phyloP scores from a whole-genome alignment of 495 filamentous ascomycete genomes.

The Penicillium bialowiezense region DNA sequence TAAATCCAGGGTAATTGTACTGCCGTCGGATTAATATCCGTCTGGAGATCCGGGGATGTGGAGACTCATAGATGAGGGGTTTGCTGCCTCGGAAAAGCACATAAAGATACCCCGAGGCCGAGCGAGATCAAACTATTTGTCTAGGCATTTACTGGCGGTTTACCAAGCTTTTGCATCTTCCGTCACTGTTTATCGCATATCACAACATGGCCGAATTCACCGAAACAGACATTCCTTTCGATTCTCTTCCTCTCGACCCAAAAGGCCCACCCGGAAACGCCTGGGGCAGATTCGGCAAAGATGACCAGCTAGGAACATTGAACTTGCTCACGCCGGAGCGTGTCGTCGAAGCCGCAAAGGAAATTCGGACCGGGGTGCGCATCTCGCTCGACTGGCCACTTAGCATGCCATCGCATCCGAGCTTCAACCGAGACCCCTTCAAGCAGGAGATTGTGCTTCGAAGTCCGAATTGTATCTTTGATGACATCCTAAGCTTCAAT shows the following conservation, averaged over 20 bases:
- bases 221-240: constrained; percentile 28
- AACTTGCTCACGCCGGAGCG: constrained; percentile 52
- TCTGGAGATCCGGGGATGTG: constrained; percentile 9
- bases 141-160: too few relatives aligned
- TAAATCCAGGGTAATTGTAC: neutral
- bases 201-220: constrained; percentile 7
- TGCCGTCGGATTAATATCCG: constrained; percentile 12
- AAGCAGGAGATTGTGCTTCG: constrained; percentile 37
- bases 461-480: constrained; percentile 41
- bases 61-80: neutral
- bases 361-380: constrained; percentile 54
- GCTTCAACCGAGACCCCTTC: constrained; percentile 34
- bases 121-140: neutral
- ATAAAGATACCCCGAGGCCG: neutral
- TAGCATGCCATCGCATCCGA: constrained; percentile 32
- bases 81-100: neutral
- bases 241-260: constrained; percentile 45
- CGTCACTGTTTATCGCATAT: neutral
- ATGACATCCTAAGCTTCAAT: constrained; percentile 58
- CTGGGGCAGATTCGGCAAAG: constrained; percentile 49
- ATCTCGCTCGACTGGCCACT: constrained; percentile 48
- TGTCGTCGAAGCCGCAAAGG: constrained; percentile 42
- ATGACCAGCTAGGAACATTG: constrained; percentile 50
- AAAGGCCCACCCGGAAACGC: constrained; percentile 47
- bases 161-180: neutral